A percentile compares a stretch with the other conserved stretches of the same genome.
These are phyloP conservation scores for Salvia sclarea DNA, from an alignment of 305 asterid genomes.

Conservation along the genomic window DNA sequence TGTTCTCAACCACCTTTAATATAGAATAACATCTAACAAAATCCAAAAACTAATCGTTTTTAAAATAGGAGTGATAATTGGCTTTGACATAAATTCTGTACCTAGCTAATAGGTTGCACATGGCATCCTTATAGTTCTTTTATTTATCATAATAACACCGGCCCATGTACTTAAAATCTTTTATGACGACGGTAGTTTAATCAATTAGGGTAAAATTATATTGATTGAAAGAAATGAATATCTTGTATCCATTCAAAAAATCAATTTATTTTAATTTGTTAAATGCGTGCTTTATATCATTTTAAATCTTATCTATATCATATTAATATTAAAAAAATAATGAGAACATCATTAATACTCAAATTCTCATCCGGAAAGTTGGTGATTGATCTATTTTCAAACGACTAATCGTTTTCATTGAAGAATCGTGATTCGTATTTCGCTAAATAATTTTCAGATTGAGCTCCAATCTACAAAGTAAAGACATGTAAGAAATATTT, in stretches of 20 bases:
- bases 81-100: constrained; percentile 12
- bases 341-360: neutral
- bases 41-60: constrained; percentile 11
- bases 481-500: no score
- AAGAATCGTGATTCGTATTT: no score
- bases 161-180: constrained; percentile 29
- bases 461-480: no score
- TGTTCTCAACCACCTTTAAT: neutral
- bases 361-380: neutral
- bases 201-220: neutral
- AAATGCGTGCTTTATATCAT: neutral
- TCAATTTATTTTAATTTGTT: neutral
- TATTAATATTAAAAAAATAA: neutral
- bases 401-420: no score
- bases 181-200: constrained; percentile 4
- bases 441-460: no score
- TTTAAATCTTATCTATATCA: neutral
- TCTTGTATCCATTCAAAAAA: neutral
- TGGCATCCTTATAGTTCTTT: constrained; percentile 21
- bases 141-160: constrained; percentile 18
- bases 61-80: constrained; percentile 12
- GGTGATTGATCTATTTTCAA: neutral
- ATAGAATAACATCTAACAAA: neutral
- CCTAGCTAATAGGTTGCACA: constrained; percentile 24
- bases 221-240: neutral